phyloP scores from a whole-genome alignment of 139 green algal species.

The Nannochloris sp. region DNA sequence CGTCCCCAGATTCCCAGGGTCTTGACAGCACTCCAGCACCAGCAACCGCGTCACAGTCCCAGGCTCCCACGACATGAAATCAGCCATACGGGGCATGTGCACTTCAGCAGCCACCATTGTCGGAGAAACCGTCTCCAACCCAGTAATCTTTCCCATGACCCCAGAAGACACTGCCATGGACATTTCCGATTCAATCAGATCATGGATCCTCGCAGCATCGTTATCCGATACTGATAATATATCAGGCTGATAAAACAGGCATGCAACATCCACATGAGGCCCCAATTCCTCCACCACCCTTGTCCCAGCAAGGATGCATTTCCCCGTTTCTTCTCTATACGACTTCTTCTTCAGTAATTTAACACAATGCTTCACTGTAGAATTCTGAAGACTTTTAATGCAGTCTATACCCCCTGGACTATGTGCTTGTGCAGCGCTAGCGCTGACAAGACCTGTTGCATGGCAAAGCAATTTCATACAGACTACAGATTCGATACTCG shows the following conservation, averaged over 20 bases:
- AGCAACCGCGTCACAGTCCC: constrained; percentile 40
- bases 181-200: constrained; percentile 1
- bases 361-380: constrained; percentile 62
- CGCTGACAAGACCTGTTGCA: too few relatives aligned
- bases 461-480: too few relatives aligned
- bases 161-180: constrained; percentile 28
- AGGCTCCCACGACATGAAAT: constrained; percentile 12
- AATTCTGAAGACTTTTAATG: background rate
- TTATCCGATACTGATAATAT: background rate
- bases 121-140: constrained; percentile 34
- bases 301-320: constrained; percentile 36
- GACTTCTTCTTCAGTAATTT: constrained; percentile 35
- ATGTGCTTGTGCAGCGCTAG: too few relatives aligned
- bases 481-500: too few relatives aligned
- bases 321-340: constrained; percentile 34
- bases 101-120: constrained; percentile 32
- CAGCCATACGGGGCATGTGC: constrained; percentile 17
- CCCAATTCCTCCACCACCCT: constrained; percentile 39
- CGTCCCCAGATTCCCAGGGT: constrained; percentile 50
- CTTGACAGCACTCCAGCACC: constrained; percentile 58
- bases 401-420: background rate
- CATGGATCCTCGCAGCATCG: constrained; percentile 10
- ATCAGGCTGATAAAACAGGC: constrained; percentile 9
- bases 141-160: constrained; percentile 55
- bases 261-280: constrained; percentile 7